Evolutionary conservation across 2,329 filamentous ascomycete genomes (phyloP), one percentile per base, ranked within the genome.

Genomic region (Lomentospora prolificans): DNA sequence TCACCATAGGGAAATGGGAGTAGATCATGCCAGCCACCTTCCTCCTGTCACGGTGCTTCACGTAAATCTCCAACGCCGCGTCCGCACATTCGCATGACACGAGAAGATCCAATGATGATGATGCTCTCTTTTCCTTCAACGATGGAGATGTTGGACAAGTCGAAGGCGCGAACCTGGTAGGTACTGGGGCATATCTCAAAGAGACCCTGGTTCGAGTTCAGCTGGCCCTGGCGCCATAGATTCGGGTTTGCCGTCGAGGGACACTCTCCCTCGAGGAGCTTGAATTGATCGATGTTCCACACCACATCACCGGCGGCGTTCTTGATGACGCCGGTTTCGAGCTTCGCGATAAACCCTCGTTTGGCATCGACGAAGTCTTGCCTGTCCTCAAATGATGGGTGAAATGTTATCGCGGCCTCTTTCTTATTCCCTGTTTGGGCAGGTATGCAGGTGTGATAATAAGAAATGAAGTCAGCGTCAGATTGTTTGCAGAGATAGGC

Each of bases 141-240:
- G 50, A 74, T 60, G 9, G 68, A 73, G 61, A 71, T 71, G 59
- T 74, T 71, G 25, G 70, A 67, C 7, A 74, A 50, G 56, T 74
- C 72, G 12, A 72, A 61, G 3, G 66, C 70, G 30, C 70, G 69
- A 10, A 73, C 60, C 59, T 75, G 71, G 57, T 72, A 73, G 12
- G 74, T 69, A 14, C 66, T 65, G 1, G 60, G 57, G 1, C 57
- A 60, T 30, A 74, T 64, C 46, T 68, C 58, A 59, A 64, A 74
- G 1, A 75, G 63, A 0, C 72, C 72, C 59, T 57, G 51, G 9
- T 51, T 48, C 27, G 31, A 53, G 50, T 36, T 55, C 17, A 62
- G 59, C 57, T 59, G 48, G 3, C 55, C 53, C 44, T 62, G 59
- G 7, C 58, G 51, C 60, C 60, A 62, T 5, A 62, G 55, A 39